phyloP scores from a whole-genome alignment of 2,329 filamentous ascomycete genomes.

The Erysiphe pulchra region DNA sequence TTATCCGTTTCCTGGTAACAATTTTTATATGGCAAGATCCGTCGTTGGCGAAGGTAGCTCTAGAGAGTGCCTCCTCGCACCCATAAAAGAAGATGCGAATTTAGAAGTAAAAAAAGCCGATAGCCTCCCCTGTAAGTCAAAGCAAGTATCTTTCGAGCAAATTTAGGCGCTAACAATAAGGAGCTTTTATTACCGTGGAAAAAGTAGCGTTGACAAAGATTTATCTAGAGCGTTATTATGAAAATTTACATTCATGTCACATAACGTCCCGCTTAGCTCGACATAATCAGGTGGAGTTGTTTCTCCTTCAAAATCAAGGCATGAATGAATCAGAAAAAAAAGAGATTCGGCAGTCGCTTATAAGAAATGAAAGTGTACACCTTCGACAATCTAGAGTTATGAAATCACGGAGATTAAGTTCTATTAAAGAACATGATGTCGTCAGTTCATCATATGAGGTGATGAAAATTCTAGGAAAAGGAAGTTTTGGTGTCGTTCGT shows the following conservation, averaged over 20 bases:
- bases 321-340: constrained; percentile 23
- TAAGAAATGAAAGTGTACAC: constrained; percentile 42
- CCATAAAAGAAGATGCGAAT: constrained; percentile 10
- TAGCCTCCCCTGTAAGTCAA: constrained; percentile 1
- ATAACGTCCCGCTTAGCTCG: constrained; percentile 34
- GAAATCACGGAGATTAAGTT: constrained; percentile 27
- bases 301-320: constrained; percentile 25
- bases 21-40: background rate
- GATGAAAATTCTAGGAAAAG: constrained; percentile 65
- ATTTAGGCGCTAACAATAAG: constrained; percentile 4
- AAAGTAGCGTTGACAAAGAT: constrained; percentile 58
- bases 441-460: constrained; percentile 47
- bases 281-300: constrained; percentile 32
- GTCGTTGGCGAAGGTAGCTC: constrained; percentile 4
- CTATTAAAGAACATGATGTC: constrained; percentile 18
- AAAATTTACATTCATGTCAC: constrained; percentile 31
- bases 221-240: constrained; percentile 65
- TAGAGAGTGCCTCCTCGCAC: constrained; percentile 7
- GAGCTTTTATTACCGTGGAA: constrained; percentile 37
- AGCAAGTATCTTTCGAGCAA: constrained; percentile 3
- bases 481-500: constrained; percentile 80
- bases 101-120: constrained; percentile 4
- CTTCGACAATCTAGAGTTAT: constrained; percentile 47
- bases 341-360: constrained; percentile 30
- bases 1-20: background rate